Conservation (phyloP, 371 early-diverging fungal species). For the Chytridium lagenaria region DNA sequence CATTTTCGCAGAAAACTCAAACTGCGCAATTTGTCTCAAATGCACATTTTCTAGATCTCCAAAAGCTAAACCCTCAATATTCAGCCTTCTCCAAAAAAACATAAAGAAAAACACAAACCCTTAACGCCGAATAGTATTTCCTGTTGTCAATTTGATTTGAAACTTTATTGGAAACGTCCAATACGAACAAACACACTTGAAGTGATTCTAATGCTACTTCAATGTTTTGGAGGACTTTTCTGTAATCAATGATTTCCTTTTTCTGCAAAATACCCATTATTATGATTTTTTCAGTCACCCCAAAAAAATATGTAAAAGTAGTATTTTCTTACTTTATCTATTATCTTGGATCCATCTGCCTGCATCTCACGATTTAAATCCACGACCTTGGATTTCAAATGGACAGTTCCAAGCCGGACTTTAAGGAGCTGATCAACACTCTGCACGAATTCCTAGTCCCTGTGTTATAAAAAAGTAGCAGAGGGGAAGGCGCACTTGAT, state of each 20-base stretch:
- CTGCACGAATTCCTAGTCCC: conserved; percentile 87
- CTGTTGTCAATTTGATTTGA: conserved; percentile 77
- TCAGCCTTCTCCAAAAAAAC: too few relatives aligned
- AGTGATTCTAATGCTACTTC: conserved; percentile 84
- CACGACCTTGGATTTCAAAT: conserved; percentile 81
- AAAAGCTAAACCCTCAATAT: conserved; percentile 69
- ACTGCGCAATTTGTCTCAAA: conserved; percentile 71
- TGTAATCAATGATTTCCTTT: conserved; percentile 84
- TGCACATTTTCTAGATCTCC: conserved; percentile 77
- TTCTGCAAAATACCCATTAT: conserved; percentile 70
- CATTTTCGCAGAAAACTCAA: conserved; percentile 79
- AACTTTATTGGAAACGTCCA: conserved; percentile 87
- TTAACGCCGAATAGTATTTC: conserved; percentile 91
- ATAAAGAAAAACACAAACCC: too few relatives aligned
- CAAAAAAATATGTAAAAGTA: neutral
- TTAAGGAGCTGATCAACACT: conserved; percentile 94
- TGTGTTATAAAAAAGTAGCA: neutral
- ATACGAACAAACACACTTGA: conserved; percentile 82
- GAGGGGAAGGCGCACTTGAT: conserved; percentile 72
- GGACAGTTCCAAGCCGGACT: conserved; percentile 87
- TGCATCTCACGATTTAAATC: conserved; percentile 87
- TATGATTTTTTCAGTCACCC: too few relatives aligned
- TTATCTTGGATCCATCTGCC: conserved; percentile 73
- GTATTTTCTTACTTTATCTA: conserved; percentile 67
- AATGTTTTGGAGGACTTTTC: conserved; percentile 84